Percentiles rank a stretch among this genome's conserved stretches.
Conservation (phyloP, 352 stramenopile species). For the Pythium volutum region DNA sequence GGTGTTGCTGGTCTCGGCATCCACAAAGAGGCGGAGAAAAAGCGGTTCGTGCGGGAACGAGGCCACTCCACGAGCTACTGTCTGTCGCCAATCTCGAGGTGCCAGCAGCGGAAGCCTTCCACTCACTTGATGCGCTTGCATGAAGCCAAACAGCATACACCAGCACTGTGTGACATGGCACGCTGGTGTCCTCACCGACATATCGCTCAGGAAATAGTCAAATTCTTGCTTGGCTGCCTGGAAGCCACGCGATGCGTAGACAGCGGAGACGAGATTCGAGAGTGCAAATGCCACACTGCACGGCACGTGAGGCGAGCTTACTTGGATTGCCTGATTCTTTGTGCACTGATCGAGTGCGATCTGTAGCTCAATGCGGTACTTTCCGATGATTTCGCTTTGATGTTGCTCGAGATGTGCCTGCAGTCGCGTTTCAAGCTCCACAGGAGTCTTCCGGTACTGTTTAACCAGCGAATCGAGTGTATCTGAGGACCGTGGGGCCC, state of each 20-base stretch:
- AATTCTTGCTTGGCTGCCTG: slow-evolving; percentile 49
- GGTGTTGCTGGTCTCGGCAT: slow-evolving; percentile 65
- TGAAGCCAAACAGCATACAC: slow-evolving; percentile 50
- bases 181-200: not conserved
- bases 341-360: slow-evolving; percentile 31
- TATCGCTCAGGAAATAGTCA: slow-evolving; percentile 20
- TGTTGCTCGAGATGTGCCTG: slow-evolving; percentile 23
- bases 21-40: slow-evolving; percentile 68
- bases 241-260: slow-evolving; percentile 55
- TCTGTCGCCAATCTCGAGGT: slow-evolving; percentile 51
- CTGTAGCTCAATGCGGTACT: slow-evolving; percentile 46
- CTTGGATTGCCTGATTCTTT: not conserved
- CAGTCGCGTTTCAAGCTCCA: slow-evolving; percentile 21
- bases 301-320: not conserved
- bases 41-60: slow-evolving; percentile 42
- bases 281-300: slow-evolving; percentile 40
- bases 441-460: slow-evolving; percentile 26
- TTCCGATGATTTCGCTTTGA: slow-evolving; percentile 23
- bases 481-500: slow-evolving; percentile 26
- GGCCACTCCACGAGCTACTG: slow-evolving; percentile 36
- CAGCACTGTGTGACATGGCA: slow-evolving; percentile 20
- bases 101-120: slow-evolving; percentile 34
- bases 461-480: slow-evolving; percentile 41
- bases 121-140: slow-evolving; percentile 50
- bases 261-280: slow-evolving; percentile 57